These are phyloP conservation scores for Lathyrus tuberosus DNA, from an alignment of 306 rosid species.

Conservation along the genomic window DNA sequence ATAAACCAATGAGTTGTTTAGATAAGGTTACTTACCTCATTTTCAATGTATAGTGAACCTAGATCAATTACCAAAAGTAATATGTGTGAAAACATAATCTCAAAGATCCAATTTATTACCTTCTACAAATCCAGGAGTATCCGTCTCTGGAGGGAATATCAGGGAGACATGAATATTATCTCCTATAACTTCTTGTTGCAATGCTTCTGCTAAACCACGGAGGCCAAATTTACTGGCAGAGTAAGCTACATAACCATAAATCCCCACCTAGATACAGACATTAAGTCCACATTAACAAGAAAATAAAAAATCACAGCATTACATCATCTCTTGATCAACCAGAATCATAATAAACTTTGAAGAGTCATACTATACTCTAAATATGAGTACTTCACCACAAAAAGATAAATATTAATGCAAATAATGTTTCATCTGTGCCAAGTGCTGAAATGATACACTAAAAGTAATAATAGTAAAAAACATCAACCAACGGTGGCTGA, in stretches of 20 bases:
- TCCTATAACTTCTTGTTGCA: conserved; percentile 86
- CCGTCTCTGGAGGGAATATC: conserved; percentile 89
- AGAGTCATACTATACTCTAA: background rate
- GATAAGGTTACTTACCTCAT: background rate
- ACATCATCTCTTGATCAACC: conserved; percentile 11
- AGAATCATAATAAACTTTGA: conserved; percentile 4
- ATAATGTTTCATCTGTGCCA: background rate
- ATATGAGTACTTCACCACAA: background rate
- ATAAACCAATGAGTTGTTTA: conserved; percentile 25
- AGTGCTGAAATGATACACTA: background rate
- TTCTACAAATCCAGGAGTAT: conserved; percentile 81
- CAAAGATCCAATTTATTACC: conserved; percentile 50
- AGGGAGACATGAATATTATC: conserved; percentile 81
- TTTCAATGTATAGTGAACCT: conserved; percentile 10
- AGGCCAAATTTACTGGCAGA: conserved; percentile 91
- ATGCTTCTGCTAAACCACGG: conserved; percentile 84
- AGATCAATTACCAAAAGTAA: background rate
- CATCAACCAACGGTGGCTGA: background rate
- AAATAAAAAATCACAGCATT: background rate
- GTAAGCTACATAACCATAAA: conserved; percentile 89
- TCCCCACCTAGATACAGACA: conserved; percentile 65
- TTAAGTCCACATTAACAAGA: conserved; percentile 26
- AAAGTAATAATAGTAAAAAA: background rate
- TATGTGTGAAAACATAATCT: conserved; percentile 14
- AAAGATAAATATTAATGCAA: background rate